These are phyloP conservation scores for Saposhnikovia divaricata DNA, from an alignment of 129 eudicot genomes.

Conservation along the genomic window DNA sequence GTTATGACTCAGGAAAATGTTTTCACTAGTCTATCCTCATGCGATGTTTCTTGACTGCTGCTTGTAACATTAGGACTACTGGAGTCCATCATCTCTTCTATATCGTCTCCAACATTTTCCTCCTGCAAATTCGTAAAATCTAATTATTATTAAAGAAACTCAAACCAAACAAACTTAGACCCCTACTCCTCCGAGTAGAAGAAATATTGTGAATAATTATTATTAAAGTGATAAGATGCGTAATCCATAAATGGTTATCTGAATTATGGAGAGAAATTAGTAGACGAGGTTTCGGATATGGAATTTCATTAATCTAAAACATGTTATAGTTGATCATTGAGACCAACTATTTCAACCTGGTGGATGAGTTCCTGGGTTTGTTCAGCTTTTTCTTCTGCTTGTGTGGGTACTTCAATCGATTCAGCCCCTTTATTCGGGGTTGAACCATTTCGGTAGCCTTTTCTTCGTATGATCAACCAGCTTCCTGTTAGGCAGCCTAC, in stretches of 20 bases:
- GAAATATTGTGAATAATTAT: neutral
- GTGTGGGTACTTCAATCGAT: neutral
- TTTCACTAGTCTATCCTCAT: neutral
- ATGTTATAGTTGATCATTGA: too few species aligned
- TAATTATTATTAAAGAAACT: neutral
- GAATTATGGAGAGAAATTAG: neutral
- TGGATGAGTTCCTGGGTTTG: neutral
- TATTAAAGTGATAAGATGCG: too few species aligned
- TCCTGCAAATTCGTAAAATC: neutral
- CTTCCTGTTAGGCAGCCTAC: too few species aligned
- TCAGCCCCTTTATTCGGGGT: neutral
- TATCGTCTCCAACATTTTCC: neutral
- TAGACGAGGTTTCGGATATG: neutral
- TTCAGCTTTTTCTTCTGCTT: neutral
- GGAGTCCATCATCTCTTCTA: neutral
- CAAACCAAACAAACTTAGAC: neutral
- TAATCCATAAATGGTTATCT: neutral
- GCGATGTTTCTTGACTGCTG: neutral
- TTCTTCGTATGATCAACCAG: neutral
- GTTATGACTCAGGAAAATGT: neutral
- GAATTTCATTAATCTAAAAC: neutral
- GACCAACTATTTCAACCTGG: neutral
- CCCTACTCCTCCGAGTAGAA: neutral
- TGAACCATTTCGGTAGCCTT: neutral
- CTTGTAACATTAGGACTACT: neutral